Base-by-base conservation (phyloP, 1,139 yeast species). In the Taiozyma sp. region DNA sequence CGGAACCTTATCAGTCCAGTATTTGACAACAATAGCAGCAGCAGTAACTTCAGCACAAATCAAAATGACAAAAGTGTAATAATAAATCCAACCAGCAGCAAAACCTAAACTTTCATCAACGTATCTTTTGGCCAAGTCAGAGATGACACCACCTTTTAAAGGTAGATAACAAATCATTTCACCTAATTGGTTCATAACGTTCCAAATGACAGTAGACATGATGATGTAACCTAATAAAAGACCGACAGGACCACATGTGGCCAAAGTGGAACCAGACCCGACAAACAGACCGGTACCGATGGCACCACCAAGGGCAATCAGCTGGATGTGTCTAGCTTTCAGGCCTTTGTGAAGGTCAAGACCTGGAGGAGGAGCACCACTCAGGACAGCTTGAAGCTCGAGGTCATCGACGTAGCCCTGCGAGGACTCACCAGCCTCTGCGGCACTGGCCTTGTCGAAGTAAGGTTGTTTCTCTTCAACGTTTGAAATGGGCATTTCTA, bases 1-100 rank as follows among this genome's bases (percentile, higher is more conserved):
- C 50, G 76, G 84, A 70, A 81, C 87, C 59, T 81, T 90, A 55
- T 78, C 80, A 47, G 87, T 73, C 96, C 96, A 88, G 64, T 76
- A 88, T 62, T 87, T 89, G 51, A 87, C 73, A 65, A 87, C 80
- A 47, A 86, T 80, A 60, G 87, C 86, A 44, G 86, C 91, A 13
- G 93, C 88, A 1, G 88, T 85, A 54, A 88, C 79, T 67, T 88
- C 96, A 61, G 83, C 84, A 4, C 95, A 93, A 51, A 88, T 82
- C 57, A 86, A 78, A 32, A 87, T 80, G 54, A 88, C 81, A 65
- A 86, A 84, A 69, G 87, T 76, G 54, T 87, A 72, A 80, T 86
- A 87, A 65, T 86, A 88, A 68, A 87, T 87, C 79, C 88, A 83
- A 27, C 91, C 87, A 10, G 88, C 83, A 67, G 86, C 85, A 56